A percentile compares a stretch with the other conserved stretches of the same genome.
These are phyloP conservation scores for Cladosporium sp. DNA, from an alignment of 2,329 filamentous ascomycete genomes.

Conservation along the genomic window DNA sequence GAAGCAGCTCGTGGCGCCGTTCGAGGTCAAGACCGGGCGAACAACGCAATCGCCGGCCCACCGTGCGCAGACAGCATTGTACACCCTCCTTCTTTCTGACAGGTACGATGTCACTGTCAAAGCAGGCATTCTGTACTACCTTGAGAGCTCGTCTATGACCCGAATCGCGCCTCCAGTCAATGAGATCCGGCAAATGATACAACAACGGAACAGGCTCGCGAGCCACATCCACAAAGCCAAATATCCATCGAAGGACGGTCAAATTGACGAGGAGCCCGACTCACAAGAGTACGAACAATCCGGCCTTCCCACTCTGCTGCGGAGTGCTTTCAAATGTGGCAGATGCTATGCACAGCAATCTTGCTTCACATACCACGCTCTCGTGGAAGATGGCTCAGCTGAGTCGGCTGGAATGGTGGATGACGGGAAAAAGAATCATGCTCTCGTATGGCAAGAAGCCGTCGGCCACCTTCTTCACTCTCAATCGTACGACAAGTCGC, in stretches of 20 bases:
- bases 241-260: constrained; percentile 17
- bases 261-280: constrained; percentile 17
- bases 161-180: constrained; percentile 79
- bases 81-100: constrained; percentile 87
- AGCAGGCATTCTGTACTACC: constrained; percentile 90
- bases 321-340: constrained; percentile 73
- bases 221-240: constrained; percentile 62
- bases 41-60: constrained; percentile 73
- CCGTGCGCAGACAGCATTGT: constrained; percentile 88
- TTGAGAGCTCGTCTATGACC: constrained; percentile 81
- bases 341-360: constrained; percentile 85
- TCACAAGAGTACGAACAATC: constrained; percentile 55
- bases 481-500: constrained; percentile 47
- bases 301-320: constrained; percentile 80
- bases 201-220: constrained; percentile 86
- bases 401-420: constrained; percentile 75
- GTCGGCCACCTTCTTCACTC: constrained; percentile 42
- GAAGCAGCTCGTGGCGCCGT: constrained; percentile 68
- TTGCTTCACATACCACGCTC: constrained; percentile 90
- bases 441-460: constrained; percentile 63
- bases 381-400: constrained; percentile 76
- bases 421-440: constrained; percentile 42
- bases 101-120: constrained; percentile 89
- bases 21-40: constrained; percentile 93
- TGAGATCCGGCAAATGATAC: constrained; percentile 93